phyloP scores from a whole-genome alignment of 768 basidiomycete genomes.

The Collybia nuda region DNA sequence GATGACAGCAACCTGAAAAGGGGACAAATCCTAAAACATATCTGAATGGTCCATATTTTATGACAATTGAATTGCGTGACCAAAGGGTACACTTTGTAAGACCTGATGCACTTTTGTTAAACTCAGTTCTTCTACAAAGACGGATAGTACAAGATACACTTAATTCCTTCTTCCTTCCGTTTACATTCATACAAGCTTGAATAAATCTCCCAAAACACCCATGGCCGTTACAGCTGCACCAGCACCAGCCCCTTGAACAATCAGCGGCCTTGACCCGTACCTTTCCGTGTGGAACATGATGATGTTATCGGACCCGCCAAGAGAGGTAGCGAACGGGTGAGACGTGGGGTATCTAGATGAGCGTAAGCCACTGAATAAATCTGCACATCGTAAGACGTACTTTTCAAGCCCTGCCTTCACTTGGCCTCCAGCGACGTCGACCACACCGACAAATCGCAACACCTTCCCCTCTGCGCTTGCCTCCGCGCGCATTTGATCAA shows the following conservation, averaged over 20 bases:
- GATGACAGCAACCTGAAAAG: no score
- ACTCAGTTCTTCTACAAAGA: no score
- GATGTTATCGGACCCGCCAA: conserved; percentile 97
- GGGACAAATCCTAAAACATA: no score
- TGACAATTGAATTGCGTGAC: no score
- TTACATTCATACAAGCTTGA: conserved; percentile 47
- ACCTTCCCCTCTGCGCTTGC: conserved; percentile 83
- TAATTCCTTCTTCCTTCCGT: background rate
- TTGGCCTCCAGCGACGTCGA: conserved; percentile 70
- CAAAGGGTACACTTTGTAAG: no score
- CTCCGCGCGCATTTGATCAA: conserved; percentile 71
- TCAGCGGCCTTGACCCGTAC: conserved; percentile 85
- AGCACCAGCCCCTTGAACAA: conserved; percentile 94
- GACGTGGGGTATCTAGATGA: conserved; percentile 72
- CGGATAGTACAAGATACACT: background rate
- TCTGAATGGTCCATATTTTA: no score
- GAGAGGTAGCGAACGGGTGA: conserved; percentile 94
- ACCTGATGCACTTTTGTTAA: no score
- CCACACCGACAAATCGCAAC: conserved; percentile 90
- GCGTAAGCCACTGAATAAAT: conserved; percentile 1
- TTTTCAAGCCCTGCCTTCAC: conserved; percentile 89
- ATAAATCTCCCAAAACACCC: conserved; percentile 89
- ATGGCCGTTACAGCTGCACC: conserved; percentile 99
- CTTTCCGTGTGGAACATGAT: conserved; percentile 96
- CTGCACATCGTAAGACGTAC: conserved; percentile 42